Conservation (phyloP, 2,329 filamentous ascomycete genomes). For the Exophiala phaeomuriformis region DNA sequence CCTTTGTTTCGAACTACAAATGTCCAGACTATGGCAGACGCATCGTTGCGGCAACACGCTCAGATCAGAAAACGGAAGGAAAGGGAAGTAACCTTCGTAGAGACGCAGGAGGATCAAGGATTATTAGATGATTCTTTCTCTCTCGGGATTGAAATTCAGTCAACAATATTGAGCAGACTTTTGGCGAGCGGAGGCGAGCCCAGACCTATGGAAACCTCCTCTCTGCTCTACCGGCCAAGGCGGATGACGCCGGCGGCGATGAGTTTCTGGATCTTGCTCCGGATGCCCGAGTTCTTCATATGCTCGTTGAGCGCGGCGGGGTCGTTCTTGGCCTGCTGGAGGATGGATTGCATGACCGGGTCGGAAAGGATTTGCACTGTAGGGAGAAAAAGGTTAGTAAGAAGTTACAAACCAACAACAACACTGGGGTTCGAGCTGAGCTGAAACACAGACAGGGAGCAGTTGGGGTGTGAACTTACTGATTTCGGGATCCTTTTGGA, state of each 20-base stretch:
- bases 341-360: constrained; percentile 93
- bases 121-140: too few species aligned
- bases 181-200: background rate
- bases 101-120: too few species aligned
- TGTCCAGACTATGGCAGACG: too few species aligned
- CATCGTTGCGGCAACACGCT: too few species aligned
- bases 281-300: constrained; percentile 84
- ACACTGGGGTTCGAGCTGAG: too few species aligned
- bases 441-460: background rate
- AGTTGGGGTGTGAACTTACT: constrained; percentile 32
- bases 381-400: constrained; percentile 2
- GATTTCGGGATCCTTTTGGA: constrained; percentile 90
- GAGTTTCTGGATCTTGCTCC: constrained; percentile 87
- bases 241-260: constrained; percentile 88
- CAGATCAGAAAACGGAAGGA: too few species aligned
- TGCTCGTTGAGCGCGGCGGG: constrained; percentile 91
- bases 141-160: background rate
- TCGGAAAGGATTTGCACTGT: constrained; percentile 59
- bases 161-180: background rate
- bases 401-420: background rate
- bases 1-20: too few species aligned
- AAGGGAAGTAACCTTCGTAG: too few species aligned
- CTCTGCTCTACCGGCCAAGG: constrained; percentile 48
- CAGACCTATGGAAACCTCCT: background rate
- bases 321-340: constrained; percentile 92